Conservation (phyloP, 2,329 filamentous ascomycete species). For the Dothidotthia symphoricarpi region DNA sequence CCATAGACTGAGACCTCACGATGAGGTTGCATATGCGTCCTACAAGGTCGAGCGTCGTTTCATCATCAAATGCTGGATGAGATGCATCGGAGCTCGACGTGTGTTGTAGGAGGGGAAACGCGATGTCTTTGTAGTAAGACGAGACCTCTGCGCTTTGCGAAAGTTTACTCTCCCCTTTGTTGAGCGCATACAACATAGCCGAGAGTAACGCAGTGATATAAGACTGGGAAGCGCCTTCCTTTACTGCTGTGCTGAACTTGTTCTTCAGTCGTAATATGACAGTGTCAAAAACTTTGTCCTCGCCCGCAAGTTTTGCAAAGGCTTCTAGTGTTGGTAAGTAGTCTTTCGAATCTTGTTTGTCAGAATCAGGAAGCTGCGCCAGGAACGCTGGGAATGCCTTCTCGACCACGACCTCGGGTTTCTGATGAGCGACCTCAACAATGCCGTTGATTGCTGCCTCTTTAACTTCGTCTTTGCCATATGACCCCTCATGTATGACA, state of each 20-base stretch:
- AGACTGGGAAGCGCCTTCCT: constrained; percentile 50
- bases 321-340: constrained; percentile 62
- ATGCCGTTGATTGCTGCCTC: constrained; percentile 59
- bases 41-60: constrained; percentile 57
- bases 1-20: constrained; percentile 52
- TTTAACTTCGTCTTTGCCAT: constrained; percentile 57
- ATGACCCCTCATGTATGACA: constrained; percentile 58
- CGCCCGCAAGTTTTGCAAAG: constrained; percentile 62
- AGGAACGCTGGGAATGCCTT: constrained; percentile 66
- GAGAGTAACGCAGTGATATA: constrained; percentile 62
- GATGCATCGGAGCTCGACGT: constrained; percentile 34
- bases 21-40: constrained; percentile 62
- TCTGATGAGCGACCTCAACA: constrained; percentile 61
- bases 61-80: constrained; percentile 45
- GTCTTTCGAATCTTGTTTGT: constrained; percentile 45
- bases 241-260: constrained; percentile 58
- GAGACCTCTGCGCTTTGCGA: constrained; percentile 42
- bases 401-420: constrained; percentile 61
- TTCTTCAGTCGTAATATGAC: constrained; percentile 62
- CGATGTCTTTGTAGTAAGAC: constrained; percentile 49
- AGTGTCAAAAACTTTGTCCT: constrained; percentile 63
- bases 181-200: constrained; percentile 62
- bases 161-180: constrained; percentile 54
- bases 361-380: constrained; percentile 60
- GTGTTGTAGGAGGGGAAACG: constrained; percentile 44